Evolutionary conservation across 306 rosid genomes (phyloP), one percentile per base, ranked within the genome.

Genomic region (Phaseolus lunatus): DNA sequence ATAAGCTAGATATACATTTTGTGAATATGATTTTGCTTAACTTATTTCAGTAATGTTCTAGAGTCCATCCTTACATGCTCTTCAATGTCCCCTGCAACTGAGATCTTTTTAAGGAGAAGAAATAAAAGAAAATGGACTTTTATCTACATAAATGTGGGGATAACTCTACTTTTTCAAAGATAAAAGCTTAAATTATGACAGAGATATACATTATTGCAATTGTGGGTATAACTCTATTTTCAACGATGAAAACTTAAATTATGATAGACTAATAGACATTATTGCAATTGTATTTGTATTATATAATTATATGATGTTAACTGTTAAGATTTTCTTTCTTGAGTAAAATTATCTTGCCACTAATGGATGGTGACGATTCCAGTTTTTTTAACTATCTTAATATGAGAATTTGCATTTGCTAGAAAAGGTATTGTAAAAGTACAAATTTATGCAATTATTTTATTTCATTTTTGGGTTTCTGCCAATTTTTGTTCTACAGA

Each of bases 401-500:
- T 66, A 58, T 41, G 23, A 52, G 71, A 59, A 62, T 73, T 66
- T 20, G 27, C 9, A 37, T 49, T 31, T 18, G 23, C 71, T 84
- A 23, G 44, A 47, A 23, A 3, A 48, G 37, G 37, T 14, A 63
- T 62, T 35, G 14, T 16, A 5, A 33, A 62, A 58, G 35, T 20
- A 74, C 27, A 22, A 71, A 48, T 68, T 52, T 75, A 43, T 35
- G 83, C 61, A 67, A 63, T 66, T 71, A 73, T 67, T 85, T 73
- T 57, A 71, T 82, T 63, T 73, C 44, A 70, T 83, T 66, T 70
- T 81, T 68, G 29, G 78, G 57, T 72, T 79, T 45, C 59, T 80
- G 71, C 76, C 75, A 81, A 85, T 75, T 83, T 39, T 85, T 84
- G 69, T 64, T 64, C 82, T 86, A 85, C 93, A 86, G 89, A 79